Evolutionary conservation across 2,329 filamentous ascomycete genomes (phyloP), one percentile per base, ranked within the genome.

Genomic region (Aspergillus transmontanensis): DNA sequence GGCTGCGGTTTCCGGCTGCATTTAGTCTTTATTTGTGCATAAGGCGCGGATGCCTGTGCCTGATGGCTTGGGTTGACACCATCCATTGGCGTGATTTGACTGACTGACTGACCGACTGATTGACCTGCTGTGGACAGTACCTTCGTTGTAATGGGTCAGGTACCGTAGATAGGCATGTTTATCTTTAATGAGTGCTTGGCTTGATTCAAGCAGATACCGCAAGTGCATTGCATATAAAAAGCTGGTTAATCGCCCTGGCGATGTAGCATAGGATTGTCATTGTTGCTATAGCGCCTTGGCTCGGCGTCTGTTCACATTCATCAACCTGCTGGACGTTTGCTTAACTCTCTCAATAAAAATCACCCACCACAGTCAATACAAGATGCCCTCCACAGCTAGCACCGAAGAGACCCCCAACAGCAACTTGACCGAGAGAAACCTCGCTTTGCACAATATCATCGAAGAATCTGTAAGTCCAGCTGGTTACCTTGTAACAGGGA

Each of bases 381-480:
- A 55, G 19, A 36, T 55, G 51, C 3, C 51, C n/a, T 23, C 32
- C 10, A 26, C 26, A 2, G 0, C 11, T 39, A 16, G 34, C 32
- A 36, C n/a, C 10, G 11, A 55, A 26, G 32, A 16, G 19, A 32
- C 23, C 21, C 34, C 55, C 19, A 30, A 23, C 10, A 51, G 14
- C 59, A 36, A 50, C 16, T 50, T 67, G 53, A 67, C 66, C 9
- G 56, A 64, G 34, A 36, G 14, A 9, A 67, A 66, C 28, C 56
- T 67, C 9, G 61, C 58, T 36, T 34, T 58, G n/a, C 62, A 66
- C 10, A 45, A 57, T 30, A 21, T 34, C 7, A 43, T 57, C 32
- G 41, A 61, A n/a, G 48, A 59, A 21, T 30, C 3, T 16, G 64
- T 65, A 45, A 30, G 60, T 55, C 16, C 21, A 34, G 26, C 6